A percentile compares a stretch with the other conserved stretches of the same genome.
Conservation (phyloP, 2,329 filamentous ascomycete genomes). For the Decorospora gaudefroyi region DNA sequence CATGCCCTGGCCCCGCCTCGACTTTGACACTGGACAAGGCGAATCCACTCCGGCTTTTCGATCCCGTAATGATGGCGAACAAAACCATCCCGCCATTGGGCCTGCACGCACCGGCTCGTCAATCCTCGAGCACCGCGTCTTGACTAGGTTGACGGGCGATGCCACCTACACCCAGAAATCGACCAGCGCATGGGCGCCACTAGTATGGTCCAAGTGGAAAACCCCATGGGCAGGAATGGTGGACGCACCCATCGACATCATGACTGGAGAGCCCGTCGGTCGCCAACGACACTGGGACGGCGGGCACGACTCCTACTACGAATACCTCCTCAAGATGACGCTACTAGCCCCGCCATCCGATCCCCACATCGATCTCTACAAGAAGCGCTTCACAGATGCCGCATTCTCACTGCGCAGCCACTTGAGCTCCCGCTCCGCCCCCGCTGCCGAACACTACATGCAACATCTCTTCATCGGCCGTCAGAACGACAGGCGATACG, state of each 20-base stretch:
- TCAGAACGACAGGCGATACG: constrained; percentile 37
- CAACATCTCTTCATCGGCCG: constrained; percentile 50
- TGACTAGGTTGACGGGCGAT: constrained; percentile 50
- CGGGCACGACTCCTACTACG: constrained; percentile 53
- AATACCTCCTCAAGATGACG: constrained; percentile 50
- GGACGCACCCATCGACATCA: constrained; percentile 51
- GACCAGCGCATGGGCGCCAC: constrained; percentile 51
- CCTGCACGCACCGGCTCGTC: constrained; percentile 52
- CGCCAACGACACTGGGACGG: constrained; percentile 51
- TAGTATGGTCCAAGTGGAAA: constrained; percentile 52
- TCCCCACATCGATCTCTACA: constrained; percentile 42
- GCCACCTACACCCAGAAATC: constrained; percentile 49
- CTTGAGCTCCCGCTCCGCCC: constrained; percentile 45
- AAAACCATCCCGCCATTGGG: constrained; percentile 46
- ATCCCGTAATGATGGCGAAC: constrained; percentile 40
- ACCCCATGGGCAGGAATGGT: constrained; percentile 50
- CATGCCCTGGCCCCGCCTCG: constrained; percentile 53
- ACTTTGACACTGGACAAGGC: constrained; percentile 47
- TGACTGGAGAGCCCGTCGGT: constrained; percentile 48
- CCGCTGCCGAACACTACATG: constrained; percentile 37
- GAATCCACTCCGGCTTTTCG: constrained; percentile 35
- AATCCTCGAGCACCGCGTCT: constrained; percentile 51
- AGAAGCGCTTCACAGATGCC: constrained; percentile 40
- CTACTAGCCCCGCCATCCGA: constrained; percentile 46
- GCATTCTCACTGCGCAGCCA: constrained; percentile 45